Percentiles rank a stretch among this genome's conserved stretches.
Evolutionary conservation across 2,329 filamentous ascomycete species (phyloP).

Genomic region (Fusarium illudens): DNA sequence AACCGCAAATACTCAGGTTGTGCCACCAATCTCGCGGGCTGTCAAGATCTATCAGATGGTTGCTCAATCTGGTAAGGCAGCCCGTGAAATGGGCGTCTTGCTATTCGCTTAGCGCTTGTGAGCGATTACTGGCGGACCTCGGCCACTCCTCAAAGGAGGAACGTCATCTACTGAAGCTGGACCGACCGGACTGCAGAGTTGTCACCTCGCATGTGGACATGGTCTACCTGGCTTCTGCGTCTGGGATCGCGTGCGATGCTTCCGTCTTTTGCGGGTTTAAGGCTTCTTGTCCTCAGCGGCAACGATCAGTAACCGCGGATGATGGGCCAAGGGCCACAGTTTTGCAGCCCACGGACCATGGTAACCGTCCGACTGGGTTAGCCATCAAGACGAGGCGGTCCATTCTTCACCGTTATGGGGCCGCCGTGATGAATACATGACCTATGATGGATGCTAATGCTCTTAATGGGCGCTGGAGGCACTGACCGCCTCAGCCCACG

Average conservation of each 20-base stretch:
- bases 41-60: slow-evolving; percentile 21
- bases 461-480: slow-evolving; percentile 12
- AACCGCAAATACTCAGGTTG: background rate
- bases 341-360: slow-evolving; percentile 5
- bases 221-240: background rate
- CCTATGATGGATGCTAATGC: slow-evolving; percentile 13
- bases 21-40: background rate
- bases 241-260: background rate
- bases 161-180: background rate
- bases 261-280: background rate
- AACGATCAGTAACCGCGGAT: background rate
- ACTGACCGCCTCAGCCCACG: slow-evolving; percentile 30
- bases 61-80: slow-evolving; percentile 15
- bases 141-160: background rate
- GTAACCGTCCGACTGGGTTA: slow-evolving; percentile 11
- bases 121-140: slow-evolving; percentile 4
- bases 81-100: slow-evolving; percentile 4
- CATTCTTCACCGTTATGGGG: slow-evolving; percentile 23
- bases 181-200: background rate
- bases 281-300: background rate
- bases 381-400: slow-evolving; percentile 9
- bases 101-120: slow-evolving; percentile 17
- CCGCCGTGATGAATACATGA: slow-evolving; percentile 22
- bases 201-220: background rate
- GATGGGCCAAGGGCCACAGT: background rate